These are phyloP conservation scores for Amanita jacksonii DNA, from an alignment of 768 basidiomycete species.

Conservation along the genomic window DNA sequence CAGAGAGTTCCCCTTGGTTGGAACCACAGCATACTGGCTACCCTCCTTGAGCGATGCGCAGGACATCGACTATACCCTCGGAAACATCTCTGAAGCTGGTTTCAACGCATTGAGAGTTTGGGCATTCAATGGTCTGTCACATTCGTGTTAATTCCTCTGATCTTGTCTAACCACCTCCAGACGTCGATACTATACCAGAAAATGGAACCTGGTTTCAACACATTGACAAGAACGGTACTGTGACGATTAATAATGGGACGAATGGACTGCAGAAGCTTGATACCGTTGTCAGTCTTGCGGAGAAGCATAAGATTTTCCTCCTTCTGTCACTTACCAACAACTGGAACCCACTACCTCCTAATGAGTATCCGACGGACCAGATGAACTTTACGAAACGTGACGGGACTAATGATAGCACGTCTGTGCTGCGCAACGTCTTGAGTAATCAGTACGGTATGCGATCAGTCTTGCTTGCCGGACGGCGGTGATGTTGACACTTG, in stretches of 20 bases:
- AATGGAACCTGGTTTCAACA: slow-evolving; percentile 60
- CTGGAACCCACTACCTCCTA: slow-evolving; percentile 38
- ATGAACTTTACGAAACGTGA: slow-evolving; percentile 19
- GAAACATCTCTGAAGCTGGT: slow-evolving; percentile 44
- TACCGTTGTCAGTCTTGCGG: slow-evolving; percentile 42
- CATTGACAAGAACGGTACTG: slow-evolving; percentile 38
- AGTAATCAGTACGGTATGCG: slow-evolving; percentile 54
- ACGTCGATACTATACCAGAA: slow-evolving; percentile 41
- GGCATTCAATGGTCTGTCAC: slow-evolving; percentile 55
- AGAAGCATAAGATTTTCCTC: slow-evolving; percentile 43
- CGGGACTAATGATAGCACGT: slow-evolving; percentile 15
- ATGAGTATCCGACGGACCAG: slow-evolving; percentile 13
- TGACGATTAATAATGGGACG: slow-evolving; percentile 46
- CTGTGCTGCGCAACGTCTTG: slow-evolving; percentile 39
- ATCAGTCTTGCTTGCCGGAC: slow-evolving; percentile 4
- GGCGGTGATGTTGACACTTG: too few species aligned
- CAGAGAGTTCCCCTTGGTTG: slow-evolving; percentile 22
- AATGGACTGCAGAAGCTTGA: slow-evolving; percentile 59
- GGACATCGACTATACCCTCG: slow-evolving; percentile 51
- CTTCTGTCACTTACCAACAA: slow-evolving; percentile 53
- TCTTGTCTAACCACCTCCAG: slow-evolving; percentile 18
- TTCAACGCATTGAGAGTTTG: slow-evolving; percentile 56
- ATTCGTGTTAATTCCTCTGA: neutral
- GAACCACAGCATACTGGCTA: slow-evolving; percentile 66
- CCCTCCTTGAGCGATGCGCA: slow-evolving; percentile 37